Conservation (phyloP, 2,329 filamentous ascomycete genomes). For the Microthyrium microscopicum region DNA sequence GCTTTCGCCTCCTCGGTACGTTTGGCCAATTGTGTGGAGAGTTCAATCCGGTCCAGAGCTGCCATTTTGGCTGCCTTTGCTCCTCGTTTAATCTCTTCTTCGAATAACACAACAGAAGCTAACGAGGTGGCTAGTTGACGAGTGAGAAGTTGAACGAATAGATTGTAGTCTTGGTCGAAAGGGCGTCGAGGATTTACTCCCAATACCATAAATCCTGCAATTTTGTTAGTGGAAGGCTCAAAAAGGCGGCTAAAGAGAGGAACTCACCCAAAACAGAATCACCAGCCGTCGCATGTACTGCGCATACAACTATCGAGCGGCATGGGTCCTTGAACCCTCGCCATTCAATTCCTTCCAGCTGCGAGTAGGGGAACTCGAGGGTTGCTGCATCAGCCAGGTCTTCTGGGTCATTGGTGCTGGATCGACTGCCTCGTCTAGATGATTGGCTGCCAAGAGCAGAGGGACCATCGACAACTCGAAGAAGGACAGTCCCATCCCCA, state of each 20-base stretch:
- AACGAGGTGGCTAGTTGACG: constrained; percentile 65
- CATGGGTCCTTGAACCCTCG: constrained; percentile 57
- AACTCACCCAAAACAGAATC: constrained; percentile 58
- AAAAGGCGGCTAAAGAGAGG: no score
- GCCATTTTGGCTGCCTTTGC: constrained; percentile 59
- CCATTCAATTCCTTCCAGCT: constrained; percentile 53
- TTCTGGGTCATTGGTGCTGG: constrained; percentile 31
- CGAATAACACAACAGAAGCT: constrained; percentile 66
- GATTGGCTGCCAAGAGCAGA: no score
- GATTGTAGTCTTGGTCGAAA: constrained; percentile 63
- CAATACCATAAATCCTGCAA: constrained; percentile 64
- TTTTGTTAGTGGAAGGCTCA: no score
- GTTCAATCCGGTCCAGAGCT: constrained; percentile 58
- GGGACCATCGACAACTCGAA: constrained; percentile 34
- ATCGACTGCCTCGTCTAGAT: constrained; percentile 18
- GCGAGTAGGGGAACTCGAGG: constrained; percentile 40
- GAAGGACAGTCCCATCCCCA: constrained; percentile 46
- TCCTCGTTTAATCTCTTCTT: constrained; percentile 64
- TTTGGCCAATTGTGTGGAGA: constrained; percentile 57
- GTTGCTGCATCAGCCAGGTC: constrained; percentile 9
- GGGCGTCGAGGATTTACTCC: constrained; percentile 63
- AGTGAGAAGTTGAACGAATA: constrained; percentile 60
- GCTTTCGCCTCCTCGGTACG: constrained; percentile 39
- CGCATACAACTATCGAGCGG: constrained; percentile 56
- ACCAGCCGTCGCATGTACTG: constrained; percentile 60